Evolutionary conservation across 1,284 basidiomycete genomes (phyloP), one percentile per base, ranked within the genome.

Genomic region (Cryptococcus jaspeensis): DNA sequence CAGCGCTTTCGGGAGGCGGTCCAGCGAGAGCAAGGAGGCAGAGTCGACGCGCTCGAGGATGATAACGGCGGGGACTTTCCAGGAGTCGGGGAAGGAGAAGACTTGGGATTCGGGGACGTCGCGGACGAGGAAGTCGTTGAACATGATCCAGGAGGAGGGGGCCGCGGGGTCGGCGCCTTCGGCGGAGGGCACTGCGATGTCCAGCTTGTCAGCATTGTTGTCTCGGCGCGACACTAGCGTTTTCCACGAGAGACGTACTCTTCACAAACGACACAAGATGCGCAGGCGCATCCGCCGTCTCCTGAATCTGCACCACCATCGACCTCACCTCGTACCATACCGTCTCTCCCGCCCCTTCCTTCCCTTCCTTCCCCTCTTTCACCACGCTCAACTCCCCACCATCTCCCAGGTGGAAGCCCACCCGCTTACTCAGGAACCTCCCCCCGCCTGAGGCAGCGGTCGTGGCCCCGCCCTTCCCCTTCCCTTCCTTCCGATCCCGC

Each of bases 121-220:
- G 45, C 84, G 83, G 5, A 99, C 96, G 2, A 89, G 82, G 72
- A 99, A 99, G 73, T 99, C 95, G 72, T 99, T 99, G 84, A 99
- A 99, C 56, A 99, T 78, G 70, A 89, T 87, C 95, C 95, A 99
- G 1, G 86, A 84, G 46, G 32, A 16, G 5, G 20, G 9, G 12
- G 12, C 45, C 20, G 2, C 28, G 2, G 32, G 13, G 2, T 41
- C 86, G n/a, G n/a, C n/a, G n/a, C n/a, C n/a, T n/a, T n/a, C n/a
- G 9, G 91, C 88, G 86, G 32, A 8, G 12, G 53, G 50, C 46
- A 60, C 58, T 60, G 44, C 12, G 16, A 13, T n/a, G 0, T 15
- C 3, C n/a, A 32, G 41, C 44, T 28, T 36, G 38, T 35, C 15
- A 20, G 41, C 13, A 2, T 12, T n/a, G 32, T 51, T 16, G 23